Conservation (phyloP, 108 stramenopile genomes). For the Skeletonema grethae region DNA sequence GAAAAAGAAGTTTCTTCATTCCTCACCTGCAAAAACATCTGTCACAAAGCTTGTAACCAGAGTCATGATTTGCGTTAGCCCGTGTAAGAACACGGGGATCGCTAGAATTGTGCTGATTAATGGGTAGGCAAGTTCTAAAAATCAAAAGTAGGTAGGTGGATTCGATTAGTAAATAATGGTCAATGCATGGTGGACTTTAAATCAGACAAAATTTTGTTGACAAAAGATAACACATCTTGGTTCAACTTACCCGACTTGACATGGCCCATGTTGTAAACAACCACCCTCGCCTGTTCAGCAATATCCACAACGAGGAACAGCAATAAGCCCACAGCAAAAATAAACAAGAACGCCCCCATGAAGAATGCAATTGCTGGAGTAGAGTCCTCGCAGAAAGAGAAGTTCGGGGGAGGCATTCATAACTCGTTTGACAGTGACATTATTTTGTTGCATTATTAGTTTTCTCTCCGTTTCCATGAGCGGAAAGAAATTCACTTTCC, state of each 20-base stretch:
- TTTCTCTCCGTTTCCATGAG: background rate
- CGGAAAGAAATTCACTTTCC: too few species aligned
- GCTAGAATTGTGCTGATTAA: constrained; percentile 6
- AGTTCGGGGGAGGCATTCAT: constrained; percentile 6
- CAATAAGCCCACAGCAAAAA: constrained; percentile 18
- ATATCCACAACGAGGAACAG: constrained; percentile 19
- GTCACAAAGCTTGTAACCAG: constrained; percentile 14
- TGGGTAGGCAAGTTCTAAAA: background rate
- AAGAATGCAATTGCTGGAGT: constrained; percentile 18
- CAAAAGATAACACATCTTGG: background rate
- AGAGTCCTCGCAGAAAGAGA: constrained; percentile 2
- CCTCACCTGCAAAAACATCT: constrained; percentile 8
- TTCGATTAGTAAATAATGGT: too few species aligned
- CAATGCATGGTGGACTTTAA: too few species aligned
- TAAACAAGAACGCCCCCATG: constrained; percentile 11
- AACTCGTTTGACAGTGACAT: constrained; percentile 11
- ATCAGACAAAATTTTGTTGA: too few species aligned
- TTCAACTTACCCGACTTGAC: background rate
- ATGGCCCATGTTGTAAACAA: background rate
- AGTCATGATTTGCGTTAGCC: constrained; percentile 3
- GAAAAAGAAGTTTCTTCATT: background rate
- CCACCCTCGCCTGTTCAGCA: background rate
- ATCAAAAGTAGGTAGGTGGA: background rate
- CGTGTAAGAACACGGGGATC: constrained; percentile 15
- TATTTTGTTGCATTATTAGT: background rate